Conservation (phyloP, 257 asterid genomes). For the Handroanthus guayacan region DNA sequence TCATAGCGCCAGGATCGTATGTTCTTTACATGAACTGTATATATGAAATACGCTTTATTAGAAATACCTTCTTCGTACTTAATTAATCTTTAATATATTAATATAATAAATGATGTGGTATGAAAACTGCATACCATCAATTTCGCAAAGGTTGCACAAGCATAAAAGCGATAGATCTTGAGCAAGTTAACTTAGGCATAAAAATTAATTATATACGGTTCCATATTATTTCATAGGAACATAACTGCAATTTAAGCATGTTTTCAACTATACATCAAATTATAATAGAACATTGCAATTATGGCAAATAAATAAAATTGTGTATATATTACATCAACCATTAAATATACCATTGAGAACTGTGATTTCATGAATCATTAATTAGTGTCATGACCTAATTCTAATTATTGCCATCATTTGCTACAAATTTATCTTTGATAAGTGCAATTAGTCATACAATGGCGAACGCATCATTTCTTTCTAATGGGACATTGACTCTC, state of each 20-base stretch:
- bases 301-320: background rate
- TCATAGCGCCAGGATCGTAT: background rate
- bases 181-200: conserved; percentile 2
- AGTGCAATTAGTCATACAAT: too few species aligned
- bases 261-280: conserved; percentile 10
- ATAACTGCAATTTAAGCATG: background rate
- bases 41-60: background rate
- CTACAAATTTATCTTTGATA: too few species aligned
- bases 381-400: too few species aligned
- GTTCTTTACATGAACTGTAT: background rate
- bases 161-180: background rate
- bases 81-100: background rate
- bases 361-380: background rate
- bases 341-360: background rate
- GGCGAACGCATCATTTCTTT: too few species aligned
- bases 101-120: too few species aligned
- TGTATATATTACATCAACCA: background rate
- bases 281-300: conserved; percentile 1
- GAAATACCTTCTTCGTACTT: background rate
- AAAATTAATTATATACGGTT: conserved; percentile 11
- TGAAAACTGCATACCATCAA: background rate
- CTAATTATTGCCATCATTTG: background rate
- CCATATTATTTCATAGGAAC: background rate
- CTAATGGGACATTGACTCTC: too few species aligned
- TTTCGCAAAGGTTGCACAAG: background rate